Conservation (phyloP, 495 filamentous ascomycete species). For the Glonium stellatum region DNA sequence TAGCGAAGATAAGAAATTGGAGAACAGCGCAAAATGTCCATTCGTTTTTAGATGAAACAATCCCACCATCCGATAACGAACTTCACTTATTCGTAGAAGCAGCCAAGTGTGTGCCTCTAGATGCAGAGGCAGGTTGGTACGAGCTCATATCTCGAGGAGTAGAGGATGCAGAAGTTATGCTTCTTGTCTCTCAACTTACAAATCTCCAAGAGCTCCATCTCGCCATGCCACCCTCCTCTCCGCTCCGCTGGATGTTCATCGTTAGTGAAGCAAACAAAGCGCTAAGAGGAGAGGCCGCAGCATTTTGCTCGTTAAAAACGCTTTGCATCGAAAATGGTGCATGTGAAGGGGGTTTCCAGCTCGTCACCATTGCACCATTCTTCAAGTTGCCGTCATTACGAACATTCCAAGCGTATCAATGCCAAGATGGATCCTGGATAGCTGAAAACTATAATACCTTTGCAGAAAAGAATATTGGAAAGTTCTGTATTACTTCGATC, state of each 20-base stretch:
- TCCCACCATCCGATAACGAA: background rate
- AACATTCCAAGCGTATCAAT: conserved; percentile 3
- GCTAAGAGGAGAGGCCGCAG: background rate
- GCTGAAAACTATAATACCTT: background rate
- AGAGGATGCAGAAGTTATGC: conserved; percentile 1
- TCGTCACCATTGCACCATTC: background rate
- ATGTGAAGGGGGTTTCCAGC: background rate
- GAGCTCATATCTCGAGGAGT: background rate
- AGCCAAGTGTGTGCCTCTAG: background rate
- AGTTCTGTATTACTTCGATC: background rate
- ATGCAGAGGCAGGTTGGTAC: background rate
- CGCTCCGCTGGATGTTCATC: background rate
- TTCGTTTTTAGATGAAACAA: background rate
- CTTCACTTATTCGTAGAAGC: background rate
- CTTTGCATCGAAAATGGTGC: conserved; percentile 2
- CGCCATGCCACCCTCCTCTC: background rate
- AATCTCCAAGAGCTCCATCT: conserved; percentile 1
- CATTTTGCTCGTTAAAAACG: background rate
- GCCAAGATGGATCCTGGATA: background rate
- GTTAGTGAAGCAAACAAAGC: background rate
- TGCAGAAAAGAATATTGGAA: background rate
- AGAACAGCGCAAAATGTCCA: background rate
- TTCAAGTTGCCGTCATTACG: background rate
- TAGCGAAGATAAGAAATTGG: background rate
- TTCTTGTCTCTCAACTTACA: background rate